Conservation (phyloP, 1,139 yeast genomes). For the Ashbya aceris region DNA sequence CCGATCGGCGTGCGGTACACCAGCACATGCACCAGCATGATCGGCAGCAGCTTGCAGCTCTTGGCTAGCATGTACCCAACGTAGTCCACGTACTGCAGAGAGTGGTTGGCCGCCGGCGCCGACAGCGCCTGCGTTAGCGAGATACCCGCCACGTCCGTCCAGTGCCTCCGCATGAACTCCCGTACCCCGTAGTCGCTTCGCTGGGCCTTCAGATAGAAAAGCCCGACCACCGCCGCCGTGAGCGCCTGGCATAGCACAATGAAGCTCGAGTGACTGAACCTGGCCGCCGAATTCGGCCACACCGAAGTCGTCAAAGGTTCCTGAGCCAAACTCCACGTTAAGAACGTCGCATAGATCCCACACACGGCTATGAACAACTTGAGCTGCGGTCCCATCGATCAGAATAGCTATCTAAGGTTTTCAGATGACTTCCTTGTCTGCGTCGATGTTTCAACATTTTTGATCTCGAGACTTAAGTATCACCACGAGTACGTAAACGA, state of each 20-base stretch:
- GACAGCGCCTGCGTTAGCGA: conserved; percentile 75
- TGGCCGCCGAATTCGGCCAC: conserved; percentile 50
- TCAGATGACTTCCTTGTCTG: too few relatives aligned
- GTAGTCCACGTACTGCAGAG: conserved; percentile 77
- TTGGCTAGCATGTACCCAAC: conserved; percentile 79
- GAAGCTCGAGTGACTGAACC: conserved; percentile 67
- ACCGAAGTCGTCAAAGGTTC: conserved; percentile 78
- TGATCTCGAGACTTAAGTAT: too few relatives aligned
- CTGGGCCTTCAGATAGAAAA: conserved; percentile 41
- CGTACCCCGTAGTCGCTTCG: conserved; percentile 17
- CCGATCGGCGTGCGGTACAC: conserved; percentile 70
- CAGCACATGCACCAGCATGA: conserved; percentile 72
- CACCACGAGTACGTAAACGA: too few relatives aligned
- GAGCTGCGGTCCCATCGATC: neutral
- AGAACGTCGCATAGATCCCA: conserved; percentile 77
- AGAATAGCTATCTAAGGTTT: too few relatives aligned
- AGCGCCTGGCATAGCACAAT: conserved; percentile 66
- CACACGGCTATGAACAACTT: conserved; percentile 7
- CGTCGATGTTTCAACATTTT: too few relatives aligned
- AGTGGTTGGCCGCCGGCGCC: conserved; percentile 68
- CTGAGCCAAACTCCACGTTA: conserved; percentile 87
- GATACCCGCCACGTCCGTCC: conserved; percentile 45
- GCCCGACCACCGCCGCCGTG: conserved; percentile 64
- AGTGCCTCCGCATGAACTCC: conserved; percentile 24
- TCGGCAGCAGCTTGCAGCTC: conserved; percentile 89